A percentile compares a stretch with the other conserved stretches of the same genome.
phyloP scores from a whole-genome alignment of 371 early-diverging fungal genomes.

The Apophysomyces variabilis region DNA sequence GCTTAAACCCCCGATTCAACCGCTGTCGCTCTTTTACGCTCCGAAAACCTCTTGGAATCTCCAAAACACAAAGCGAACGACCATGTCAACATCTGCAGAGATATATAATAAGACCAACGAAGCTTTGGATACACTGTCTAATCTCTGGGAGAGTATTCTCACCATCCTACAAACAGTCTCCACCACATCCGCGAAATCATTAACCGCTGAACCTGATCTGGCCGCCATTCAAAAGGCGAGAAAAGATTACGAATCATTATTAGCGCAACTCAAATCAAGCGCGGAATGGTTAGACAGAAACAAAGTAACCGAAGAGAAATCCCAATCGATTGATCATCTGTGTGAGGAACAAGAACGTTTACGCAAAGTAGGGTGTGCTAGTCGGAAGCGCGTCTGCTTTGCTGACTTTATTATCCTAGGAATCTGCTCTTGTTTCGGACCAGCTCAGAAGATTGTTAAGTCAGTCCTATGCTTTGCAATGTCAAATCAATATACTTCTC shows the following conservation, averaged over 20 bases:
- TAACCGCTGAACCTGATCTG: conserved; percentile 45
- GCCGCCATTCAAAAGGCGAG: conserved; percentile 37
- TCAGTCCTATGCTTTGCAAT: conserved; percentile 51
- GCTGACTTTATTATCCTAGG: conserved; percentile 19
- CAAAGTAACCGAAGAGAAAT: conserved; percentile 5
- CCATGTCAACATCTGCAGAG: conserved; percentile 12
- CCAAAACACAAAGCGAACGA: no score
- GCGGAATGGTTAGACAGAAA: conserved; percentile 35
- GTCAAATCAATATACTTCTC: conserved; percentile 45
- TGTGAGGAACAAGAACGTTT: conserved; percentile 26
- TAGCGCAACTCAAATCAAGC: conserved; percentile 25
- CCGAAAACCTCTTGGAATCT: no score
- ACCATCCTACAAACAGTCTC: conserved; percentile 37
- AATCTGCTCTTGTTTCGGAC: conserved; percentile 34
- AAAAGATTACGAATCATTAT: conserved; percentile 34
- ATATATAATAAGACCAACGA: conserved; percentile 33
- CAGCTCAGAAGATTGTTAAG: conserved; percentile 39
- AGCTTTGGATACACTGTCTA: conserved; percentile 38
- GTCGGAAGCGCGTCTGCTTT: neutral
- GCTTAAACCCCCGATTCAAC: no score
- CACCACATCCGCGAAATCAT: conserved; percentile 36
- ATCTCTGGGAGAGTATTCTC: conserved; percentile 42
- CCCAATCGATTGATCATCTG: neutral
- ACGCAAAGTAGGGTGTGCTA: conserved; percentile 18
- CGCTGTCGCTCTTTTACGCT: no score